These are phyloP conservation scores for Pterocarpus santalinus DNA, from an alignment of 306 rosid species.

Conservation along the genomic window DNA sequence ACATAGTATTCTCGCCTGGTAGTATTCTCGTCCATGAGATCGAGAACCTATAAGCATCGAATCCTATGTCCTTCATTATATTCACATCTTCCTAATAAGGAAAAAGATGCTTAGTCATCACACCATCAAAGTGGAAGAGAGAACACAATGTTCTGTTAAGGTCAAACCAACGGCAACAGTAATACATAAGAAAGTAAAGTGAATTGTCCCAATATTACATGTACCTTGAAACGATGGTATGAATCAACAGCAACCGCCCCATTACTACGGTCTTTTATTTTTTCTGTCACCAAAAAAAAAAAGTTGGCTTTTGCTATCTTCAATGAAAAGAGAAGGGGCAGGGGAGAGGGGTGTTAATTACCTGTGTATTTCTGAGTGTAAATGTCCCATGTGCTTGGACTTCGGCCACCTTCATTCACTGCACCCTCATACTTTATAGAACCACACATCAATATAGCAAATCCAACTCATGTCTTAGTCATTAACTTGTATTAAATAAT, in stretches of 20 bases:
- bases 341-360: neutral
- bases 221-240: constrained; percentile 4
- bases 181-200: neutral
- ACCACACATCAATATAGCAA: neutral
- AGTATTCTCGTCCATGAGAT: neutral
- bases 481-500: neutral
- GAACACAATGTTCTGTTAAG: neutral
- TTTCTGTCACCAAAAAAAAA: neutral
- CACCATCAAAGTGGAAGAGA: neutral
- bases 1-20: neutral
- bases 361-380: neutral
- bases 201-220: neutral
- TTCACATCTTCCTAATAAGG: neutral
- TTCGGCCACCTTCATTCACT: constrained; percentile 1
- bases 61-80: constrained; percentile 1
- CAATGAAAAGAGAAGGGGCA: neutral
- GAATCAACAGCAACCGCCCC: neutral
- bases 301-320: neutral
- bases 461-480: neutral
- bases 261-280: neutral
- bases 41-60: constrained; percentile 12
- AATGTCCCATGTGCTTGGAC: neutral
- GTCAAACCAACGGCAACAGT: neutral
- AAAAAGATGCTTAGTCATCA: neutral
- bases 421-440: constrained; percentile 6